These are phyloP conservation scores for Neonectria punicea DNA, from an alignment of 2,329 filamentous ascomycete species.

Conservation along the genomic window DNA sequence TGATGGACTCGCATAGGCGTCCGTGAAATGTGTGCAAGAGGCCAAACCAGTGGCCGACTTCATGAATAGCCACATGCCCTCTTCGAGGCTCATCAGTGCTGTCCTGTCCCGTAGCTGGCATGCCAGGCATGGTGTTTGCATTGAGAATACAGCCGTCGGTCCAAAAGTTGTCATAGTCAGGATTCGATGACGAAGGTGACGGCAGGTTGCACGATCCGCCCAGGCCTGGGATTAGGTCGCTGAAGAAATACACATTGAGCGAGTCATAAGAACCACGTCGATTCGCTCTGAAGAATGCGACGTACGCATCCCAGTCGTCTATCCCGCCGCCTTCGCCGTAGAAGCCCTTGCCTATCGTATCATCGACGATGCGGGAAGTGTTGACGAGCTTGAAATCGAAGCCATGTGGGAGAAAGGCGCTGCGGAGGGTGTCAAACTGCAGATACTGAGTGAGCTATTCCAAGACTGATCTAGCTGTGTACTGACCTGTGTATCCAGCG, in stretches of 20 bases:
- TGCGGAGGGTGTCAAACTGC: neutral
- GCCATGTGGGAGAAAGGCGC: constrained; percentile 3
- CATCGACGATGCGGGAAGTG: constrained; percentile 4
- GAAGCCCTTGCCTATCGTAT: constrained; percentile 4
- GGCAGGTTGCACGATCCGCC: constrained; percentile 18
- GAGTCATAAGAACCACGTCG: constrained; percentile 14
- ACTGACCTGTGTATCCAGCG: constrained; percentile 1
- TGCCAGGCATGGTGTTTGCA: constrained; percentile 21
- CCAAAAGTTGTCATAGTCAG: constrained; percentile 16
- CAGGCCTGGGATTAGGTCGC: constrained; percentile 12
- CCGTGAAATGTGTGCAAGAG: constrained; percentile 20
- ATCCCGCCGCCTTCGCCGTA: constrained; percentile 10
- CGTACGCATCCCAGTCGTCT: constrained; percentile 15
- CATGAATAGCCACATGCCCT: constrained; percentile 19
- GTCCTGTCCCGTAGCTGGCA: constrained; percentile 10
- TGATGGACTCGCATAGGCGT: constrained; percentile 15
- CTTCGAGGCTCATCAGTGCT: constrained; percentile 15
- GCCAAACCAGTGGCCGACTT: constrained; percentile 18
- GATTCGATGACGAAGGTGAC: constrained; percentile 8
- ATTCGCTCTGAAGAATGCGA: constrained; percentile 18
- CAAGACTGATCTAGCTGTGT: neutral
- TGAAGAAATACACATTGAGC: constrained; percentile 22
- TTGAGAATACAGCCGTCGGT: constrained; percentile 21
- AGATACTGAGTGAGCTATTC: neutral
- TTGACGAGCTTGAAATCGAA: constrained; percentile 9